Conservation (phyloP, 345 rosid species). For the Gossypioides kirkii region DNA sequence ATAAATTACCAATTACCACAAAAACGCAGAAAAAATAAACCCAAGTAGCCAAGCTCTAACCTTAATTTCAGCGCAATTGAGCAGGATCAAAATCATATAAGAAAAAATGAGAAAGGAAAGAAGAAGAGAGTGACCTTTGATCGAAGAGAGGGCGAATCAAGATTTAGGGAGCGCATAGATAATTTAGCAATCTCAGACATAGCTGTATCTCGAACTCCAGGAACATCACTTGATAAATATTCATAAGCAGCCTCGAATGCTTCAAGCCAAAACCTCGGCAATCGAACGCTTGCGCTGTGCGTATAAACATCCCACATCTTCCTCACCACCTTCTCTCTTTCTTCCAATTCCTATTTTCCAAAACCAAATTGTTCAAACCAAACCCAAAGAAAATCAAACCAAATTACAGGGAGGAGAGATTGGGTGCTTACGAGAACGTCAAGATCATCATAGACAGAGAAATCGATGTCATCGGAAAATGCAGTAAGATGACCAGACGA, state of each 20-base stretch:
- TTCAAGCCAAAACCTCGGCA: constrained; percentile 68
- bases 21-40: background rate
- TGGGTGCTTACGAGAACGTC: constrained; percentile 51
- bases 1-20: background rate
- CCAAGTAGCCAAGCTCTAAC: background rate
- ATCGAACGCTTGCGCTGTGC: constrained; percentile 40
- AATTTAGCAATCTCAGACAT: constrained; percentile 77
- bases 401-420: background rate
- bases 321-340: constrained; percentile 71
- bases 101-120: too few relatives aligned
- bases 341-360: constrained; percentile 55
- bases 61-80: background rate
- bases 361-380: background rate
- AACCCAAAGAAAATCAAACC: background rate
- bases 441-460: constrained; percentile 46
- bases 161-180: constrained; percentile 36
- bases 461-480: constrained; percentile 31
- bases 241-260: constrained; percentile 85
- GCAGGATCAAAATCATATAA: background rate
- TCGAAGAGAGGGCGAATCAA: constrained; percentile 25
- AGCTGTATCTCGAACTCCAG: constrained; percentile 45
- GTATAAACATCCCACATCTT: constrained; percentile 80
- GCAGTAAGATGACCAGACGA: constrained; percentile 37
- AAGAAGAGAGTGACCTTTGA: constrained; percentile 11
- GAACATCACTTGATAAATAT: constrained; percentile 48